These are phyloP conservation scores for Cutaneotrichosporon sp. DNA, from an alignment of 1,284 basidiomycete genomes.

Conservation along the genomic window DNA sequence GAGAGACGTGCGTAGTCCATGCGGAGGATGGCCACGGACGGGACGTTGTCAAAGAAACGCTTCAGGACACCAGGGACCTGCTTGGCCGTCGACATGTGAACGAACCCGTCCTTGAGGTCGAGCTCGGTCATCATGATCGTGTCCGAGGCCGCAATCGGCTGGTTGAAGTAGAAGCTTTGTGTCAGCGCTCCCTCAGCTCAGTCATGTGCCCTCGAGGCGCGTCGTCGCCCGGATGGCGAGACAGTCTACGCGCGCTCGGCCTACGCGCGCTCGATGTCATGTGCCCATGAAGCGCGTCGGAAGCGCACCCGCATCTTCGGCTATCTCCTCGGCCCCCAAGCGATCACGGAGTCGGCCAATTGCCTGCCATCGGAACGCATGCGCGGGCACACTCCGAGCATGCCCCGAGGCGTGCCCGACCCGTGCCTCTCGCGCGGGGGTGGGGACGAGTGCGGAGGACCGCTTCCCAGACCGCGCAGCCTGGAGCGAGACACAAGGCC, in stretches of 20 bases:
- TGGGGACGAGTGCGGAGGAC: neutral
- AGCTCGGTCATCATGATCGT: conserved; percentile 41
- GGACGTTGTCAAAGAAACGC: conserved; percentile 59
- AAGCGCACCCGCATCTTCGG: neutral
- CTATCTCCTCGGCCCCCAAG: neutral
- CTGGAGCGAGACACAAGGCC: neutral
- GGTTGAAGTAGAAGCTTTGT: conserved; percentile 21
- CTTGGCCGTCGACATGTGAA: conserved; percentile 64
- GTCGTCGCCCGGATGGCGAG: too few species aligned
- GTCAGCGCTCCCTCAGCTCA: neutral
- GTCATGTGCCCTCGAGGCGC: too few species aligned
- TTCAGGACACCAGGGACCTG: conserved; percentile 62
- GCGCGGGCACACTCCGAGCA: neutral
- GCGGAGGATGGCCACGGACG: conserved; percentile 59
- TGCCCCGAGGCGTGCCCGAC: too few species aligned
- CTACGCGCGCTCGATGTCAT: too few species aligned
- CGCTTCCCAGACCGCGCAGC: neutral
- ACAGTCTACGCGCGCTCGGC: too few species aligned
- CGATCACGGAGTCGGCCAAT: neutral
- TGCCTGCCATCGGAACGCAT: neutral
- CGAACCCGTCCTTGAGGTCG: conserved; percentile 57
- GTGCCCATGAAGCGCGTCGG: neutral
- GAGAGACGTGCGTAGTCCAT: conserved; percentile 47
- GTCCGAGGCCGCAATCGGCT: conserved; percentile 38
- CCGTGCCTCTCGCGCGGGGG: neutral